A percentile compares a stretch with the other conserved stretches of the same genome.
Conservation (phyloP, 352 stramenopile species). For the Pythium plurisporium region DNA sequence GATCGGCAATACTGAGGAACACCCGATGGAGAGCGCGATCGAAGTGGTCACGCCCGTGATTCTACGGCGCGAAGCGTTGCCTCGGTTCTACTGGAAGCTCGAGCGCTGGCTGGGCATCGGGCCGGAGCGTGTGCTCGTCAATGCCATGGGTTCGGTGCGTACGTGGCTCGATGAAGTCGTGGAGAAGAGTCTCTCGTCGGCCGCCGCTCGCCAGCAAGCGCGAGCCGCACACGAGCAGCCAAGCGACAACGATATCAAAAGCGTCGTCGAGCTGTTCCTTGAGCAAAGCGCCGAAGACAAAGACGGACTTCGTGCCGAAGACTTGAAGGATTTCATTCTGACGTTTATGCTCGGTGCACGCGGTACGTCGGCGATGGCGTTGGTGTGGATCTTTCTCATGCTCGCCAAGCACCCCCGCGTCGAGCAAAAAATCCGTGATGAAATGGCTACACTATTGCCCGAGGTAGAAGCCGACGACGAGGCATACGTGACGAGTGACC, state of each 20-base stretch:
- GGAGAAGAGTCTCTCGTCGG: slow-evolving; percentile 16
- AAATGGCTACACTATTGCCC: slow-evolving; percentile 28
- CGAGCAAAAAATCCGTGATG: slow-evolving; percentile 35
- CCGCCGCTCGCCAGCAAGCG: not conserved
- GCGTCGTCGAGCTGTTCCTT: slow-evolving; percentile 19
- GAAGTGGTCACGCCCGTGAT: slow-evolving; percentile 25
- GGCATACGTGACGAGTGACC: slow-evolving; percentile 33
- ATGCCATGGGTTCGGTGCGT: slow-evolving; percentile 31
- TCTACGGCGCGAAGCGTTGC: slow-evolving; percentile 36
- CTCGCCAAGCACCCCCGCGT: slow-evolving; percentile 59
- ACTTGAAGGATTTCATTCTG: slow-evolving; percentile 65
- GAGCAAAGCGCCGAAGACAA: slow-evolving; percentile 10
- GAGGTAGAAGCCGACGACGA: slow-evolving; percentile 19
- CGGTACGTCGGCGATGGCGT: slow-evolving; percentile 66
- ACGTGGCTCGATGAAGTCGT: slow-evolving; percentile 43
- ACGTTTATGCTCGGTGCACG: slow-evolving; percentile 66
- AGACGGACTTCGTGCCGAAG: slow-evolving; percentile 33
- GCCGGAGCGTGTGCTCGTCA: slow-evolving; percentile 29
- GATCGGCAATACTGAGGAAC: slow-evolving; percentile 26
- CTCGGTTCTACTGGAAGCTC: slow-evolving; percentile 53
- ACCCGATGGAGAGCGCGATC: slow-evolving; percentile 44
- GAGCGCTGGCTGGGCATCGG: slow-evolving; percentile 47
- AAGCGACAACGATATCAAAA: slow-evolving; percentile 18
- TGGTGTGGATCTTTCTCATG: slow-evolving; percentile 72
- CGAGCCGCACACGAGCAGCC: not conserved